Base-by-base conservation (phyloP, 2,329 filamentous ascomycete species). In the Madurella mycetomatis region DNA sequence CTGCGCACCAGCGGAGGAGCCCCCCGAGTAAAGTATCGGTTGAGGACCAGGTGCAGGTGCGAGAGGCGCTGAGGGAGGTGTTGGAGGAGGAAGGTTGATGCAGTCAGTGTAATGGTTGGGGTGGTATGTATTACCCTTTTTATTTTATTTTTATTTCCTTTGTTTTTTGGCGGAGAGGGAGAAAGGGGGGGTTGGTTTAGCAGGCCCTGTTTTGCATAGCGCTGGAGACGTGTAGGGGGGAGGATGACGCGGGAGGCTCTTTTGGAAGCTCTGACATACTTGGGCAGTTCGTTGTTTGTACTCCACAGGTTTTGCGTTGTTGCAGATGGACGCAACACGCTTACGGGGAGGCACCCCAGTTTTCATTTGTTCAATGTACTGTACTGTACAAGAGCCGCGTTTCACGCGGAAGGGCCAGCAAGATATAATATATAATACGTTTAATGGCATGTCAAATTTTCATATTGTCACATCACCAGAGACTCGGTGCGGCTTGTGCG, bases 11-110 rank as follows among this genome's bases (percentile, higher is more conserved):
- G 69, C 81, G 69, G 65, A 80, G 71, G 68, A 75, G 69, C 37
- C 73, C 81, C 1, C 79, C 82, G 2, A 76, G 78, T 37, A 79
- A 78, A 55, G 79, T 88, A 11, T 77, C 80, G 15, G 74, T 85
- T 0, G 77, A 81, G 25, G 70, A 69, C 1, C 67, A 88, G 18
- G 83, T 88, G 16, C 52, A 49, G 17, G 58, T 64, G 64, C 74
- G 76, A 37, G 78, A 82, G 41, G 81, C 84, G 9, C 65, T 90
- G 62, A 75, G 73, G 57, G 84, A 88, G 63, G 81, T 75, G 45
- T 70, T 89, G 19, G 72, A 73, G 47, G 79, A 61, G 45, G 79
- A 61, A 42, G 34, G 17, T 19, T 45, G 19, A 5, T 18, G 16
- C 8, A 37, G 32, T 16, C 9, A 30, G 40, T 30, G n/a, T 12